Evolutionary conservation across 805 yeast species (phyloP).

Genomic region (Sugiyamaella lignohabitans): DNA sequence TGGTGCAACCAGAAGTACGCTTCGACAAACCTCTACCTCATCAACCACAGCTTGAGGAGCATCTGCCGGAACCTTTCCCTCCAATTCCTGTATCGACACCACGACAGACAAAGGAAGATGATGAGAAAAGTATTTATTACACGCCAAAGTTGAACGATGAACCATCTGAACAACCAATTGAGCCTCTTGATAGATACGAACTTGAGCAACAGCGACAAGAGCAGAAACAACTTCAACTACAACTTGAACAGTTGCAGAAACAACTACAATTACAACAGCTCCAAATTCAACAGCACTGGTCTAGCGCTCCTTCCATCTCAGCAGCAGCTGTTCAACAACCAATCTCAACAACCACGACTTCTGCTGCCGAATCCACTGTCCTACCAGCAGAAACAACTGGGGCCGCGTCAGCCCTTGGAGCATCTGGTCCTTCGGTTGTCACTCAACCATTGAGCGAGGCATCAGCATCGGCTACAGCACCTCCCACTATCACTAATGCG

Average conservation of each 20-base stretch:
- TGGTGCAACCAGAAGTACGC: not conserved
- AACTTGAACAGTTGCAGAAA: slow-evolving; percentile 1
- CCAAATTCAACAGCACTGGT: not conserved
- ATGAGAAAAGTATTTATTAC: slow-evolving; percentile 14
- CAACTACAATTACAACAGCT: slow-evolving; percentile 1
- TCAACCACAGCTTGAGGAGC: too few relatives aligned
- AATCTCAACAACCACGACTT: too few relatives aligned
- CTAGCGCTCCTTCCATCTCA: not conserved
- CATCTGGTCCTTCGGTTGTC: not conserved
- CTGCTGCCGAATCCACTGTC: too few relatives aligned
- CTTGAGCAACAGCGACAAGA: not conserved
- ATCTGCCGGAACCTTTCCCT: too few relatives aligned
- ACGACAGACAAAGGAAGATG: slow-evolving; percentile 1
- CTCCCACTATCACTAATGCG: not conserved
- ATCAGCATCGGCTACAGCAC: not conserved
- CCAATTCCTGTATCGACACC: too few relatives aligned
- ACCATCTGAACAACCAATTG: slow-evolving; percentile 1
- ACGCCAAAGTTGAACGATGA: slow-evolving; percentile 12
- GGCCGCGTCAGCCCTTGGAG: not conserved
- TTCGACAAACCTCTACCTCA: too few relatives aligned
- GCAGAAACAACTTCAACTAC: not conserved
- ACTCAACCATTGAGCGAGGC: not conserved
- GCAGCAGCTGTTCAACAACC: too few relatives aligned
- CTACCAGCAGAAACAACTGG: not conserved
- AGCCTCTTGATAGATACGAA: not conserved